Percentiles rank a stretch among this genome's conserved stretches.
These are phyloP conservation scores for Globisporangium echinulatum DNA, from an alignment of 352 stramenopile species.

Conservation along the genomic window DNA sequence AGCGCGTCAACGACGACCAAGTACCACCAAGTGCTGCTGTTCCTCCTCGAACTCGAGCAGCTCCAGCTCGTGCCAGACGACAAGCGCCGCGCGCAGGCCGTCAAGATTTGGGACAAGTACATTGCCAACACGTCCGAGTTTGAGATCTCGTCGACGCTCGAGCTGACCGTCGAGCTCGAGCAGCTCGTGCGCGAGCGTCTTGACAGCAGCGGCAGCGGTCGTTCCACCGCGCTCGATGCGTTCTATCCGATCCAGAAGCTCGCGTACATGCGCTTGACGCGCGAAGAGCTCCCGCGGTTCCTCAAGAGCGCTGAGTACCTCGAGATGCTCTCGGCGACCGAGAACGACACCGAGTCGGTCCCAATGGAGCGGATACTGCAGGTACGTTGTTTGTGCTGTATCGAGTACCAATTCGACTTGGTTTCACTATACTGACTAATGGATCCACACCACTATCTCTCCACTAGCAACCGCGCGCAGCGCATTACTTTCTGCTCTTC, in stretches of 20 bases:
- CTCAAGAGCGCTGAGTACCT: slow-evolving; percentile 83
- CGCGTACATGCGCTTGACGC: slow-evolving; percentile 75
- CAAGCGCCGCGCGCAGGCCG: slow-evolving; percentile 60
- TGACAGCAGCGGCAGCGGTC: slow-evolving; percentile 14
- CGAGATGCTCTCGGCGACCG: slow-evolving; percentile 78
- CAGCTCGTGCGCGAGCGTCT: slow-evolving; percentile 72
- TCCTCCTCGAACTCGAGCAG: slow-evolving; percentile 80
- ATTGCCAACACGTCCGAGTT: slow-evolving; percentile 77
- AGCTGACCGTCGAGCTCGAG: slow-evolving; percentile 72
- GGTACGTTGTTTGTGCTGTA: slow-evolving; percentile 14
- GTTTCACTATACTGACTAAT: neutral
- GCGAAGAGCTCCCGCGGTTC: slow-evolving; percentile 77
- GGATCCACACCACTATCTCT: neutral
- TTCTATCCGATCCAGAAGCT: slow-evolving; percentile 86
- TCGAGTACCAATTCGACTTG: neutral
- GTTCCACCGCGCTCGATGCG: slow-evolving; percentile 40
- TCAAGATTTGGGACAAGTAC: slow-evolving; percentile 87
- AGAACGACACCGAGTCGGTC: slow-evolving; percentile 67
- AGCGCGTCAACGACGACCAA: slow-evolving; percentile 32
- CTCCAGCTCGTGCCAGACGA: slow-evolving; percentile 60
- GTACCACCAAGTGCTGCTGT: slow-evolving; percentile 82
- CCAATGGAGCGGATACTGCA: slow-evolving; percentile 75
- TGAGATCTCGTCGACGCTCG: slow-evolving; percentile 73
- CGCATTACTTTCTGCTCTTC: slow-evolving; percentile 84
- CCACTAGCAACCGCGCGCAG: slow-evolving; percentile 52